Base-by-base conservation (phyloP, 495 filamentous ascomycete genomes). In the Lepraria neglecta region DNA sequence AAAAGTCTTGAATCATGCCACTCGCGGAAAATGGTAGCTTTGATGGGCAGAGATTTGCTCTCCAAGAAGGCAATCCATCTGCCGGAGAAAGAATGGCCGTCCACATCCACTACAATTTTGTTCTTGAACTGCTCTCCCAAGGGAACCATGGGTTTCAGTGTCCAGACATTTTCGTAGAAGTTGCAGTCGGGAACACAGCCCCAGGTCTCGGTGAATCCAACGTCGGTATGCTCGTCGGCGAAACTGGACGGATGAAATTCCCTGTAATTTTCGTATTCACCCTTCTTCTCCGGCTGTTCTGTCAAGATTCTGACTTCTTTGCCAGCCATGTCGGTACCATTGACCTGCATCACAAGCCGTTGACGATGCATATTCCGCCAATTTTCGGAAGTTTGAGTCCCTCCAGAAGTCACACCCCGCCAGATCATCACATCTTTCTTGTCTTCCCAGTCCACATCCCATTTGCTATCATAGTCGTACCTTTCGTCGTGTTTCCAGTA, bases 291-390 rank as follows among this genome's bases (percentile, higher is more conserved):
- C 14, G 65, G 62, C 57, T 67, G 62, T 60, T 70, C 68, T 5
- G 64, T 65, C 27, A 70, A 40, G 42, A 70, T 69, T 38, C 67
- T 55, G 50, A 70, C 67, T 31, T 62, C 64, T 58, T 67, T 64
- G 10, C 58, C 64, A 0, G 67, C 62, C 43, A 90, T 77, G 27
- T 78, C 71, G 0, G 84, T 86, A 17, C 75, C 77, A 67, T 92
- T 92, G 53, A 82, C 74, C 78, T 89, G 85, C 63, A 78, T 74
- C 14, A 89, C 80, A 62, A 90, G 82, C n/a, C 87, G 80, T 68
- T 90, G 86, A 17, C 87, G 82, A 61, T 90, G 88, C 69, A 89
- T 87, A 24, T 78, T 73, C 45, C 70, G 73, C 87, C 88, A 91
- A 65, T 85, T 88, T n/a, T 77, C 71, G 31, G 70, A 70, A 33